These are phyloP conservation scores for Flaveria sonorensis DNA, from an alignment of 129 eudicot species.

Conservation along the genomic window DNA sequence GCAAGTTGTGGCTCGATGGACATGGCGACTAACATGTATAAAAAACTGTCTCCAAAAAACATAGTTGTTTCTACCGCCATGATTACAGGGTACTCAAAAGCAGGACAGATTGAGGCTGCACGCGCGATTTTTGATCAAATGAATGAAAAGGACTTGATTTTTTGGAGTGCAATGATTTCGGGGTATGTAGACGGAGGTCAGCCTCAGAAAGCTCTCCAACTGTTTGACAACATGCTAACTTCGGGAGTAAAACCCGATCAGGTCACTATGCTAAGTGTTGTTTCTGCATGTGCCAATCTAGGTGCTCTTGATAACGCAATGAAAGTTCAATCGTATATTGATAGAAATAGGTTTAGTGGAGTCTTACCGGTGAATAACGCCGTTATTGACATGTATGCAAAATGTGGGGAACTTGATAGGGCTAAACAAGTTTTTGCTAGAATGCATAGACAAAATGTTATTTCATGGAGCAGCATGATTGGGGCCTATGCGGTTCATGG, in stretches of 20 bases:
- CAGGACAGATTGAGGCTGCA: conserved; percentile 56
- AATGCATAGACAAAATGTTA: conserved; percentile 55
- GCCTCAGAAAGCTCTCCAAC: conserved; percentile 64
- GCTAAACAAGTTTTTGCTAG: conserved; percentile 52
- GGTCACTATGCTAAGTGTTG: conserved; percentile 71
- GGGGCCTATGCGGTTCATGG: conserved; percentile 70
- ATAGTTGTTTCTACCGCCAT: conserved; percentile 70
- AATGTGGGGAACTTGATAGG: conserved; percentile 69
- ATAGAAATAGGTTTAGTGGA: conserved; percentile 48
- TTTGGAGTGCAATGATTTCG: conserved; percentile 90
- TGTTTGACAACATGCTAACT: conserved; percentile 54
- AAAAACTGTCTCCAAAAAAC: conserved; percentile 46
- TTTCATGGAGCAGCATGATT: conserved; percentile 78
- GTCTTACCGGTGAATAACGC: conserved; percentile 64
- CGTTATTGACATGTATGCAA: conserved; percentile 80
- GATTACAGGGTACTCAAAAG: conserved; percentile 68
- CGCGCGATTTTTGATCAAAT: conserved; percentile 53
- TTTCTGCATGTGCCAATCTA: conserved; percentile 74
- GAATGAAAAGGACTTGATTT: conserved; percentile 58
- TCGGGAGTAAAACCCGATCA: conserved; percentile 67
- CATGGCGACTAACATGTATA: conserved; percentile 49
- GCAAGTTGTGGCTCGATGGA: conserved; percentile 76
- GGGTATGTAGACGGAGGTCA: conserved; percentile 66
- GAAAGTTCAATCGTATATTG: conserved; percentile 44
- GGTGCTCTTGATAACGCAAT: conserved; percentile 67